These are phyloP conservation scores for Coemansia sp. DNA, from an alignment of 192 early-diverging fungal species.

Conservation along the genomic window DNA sequence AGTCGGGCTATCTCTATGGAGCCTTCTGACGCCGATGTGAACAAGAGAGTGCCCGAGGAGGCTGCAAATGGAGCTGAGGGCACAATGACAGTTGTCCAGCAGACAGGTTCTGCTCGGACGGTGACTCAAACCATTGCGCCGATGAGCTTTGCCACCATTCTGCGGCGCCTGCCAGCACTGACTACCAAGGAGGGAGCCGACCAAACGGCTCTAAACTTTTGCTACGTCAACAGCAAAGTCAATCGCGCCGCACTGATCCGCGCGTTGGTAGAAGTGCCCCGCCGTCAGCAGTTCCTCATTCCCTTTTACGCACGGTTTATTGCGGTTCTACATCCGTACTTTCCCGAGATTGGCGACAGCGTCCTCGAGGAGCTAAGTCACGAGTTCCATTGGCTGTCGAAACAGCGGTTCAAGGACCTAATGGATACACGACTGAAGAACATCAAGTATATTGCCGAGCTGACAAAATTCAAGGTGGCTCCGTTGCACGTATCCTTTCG, in stretches of 20 bases:
- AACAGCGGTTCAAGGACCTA: slow-evolving; percentile 60
- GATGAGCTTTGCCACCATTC: slow-evolving; percentile 62
- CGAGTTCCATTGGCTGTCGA: slow-evolving; percentile 64
- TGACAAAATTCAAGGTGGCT: slow-evolving; percentile 90
- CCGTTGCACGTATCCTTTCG: slow-evolving; percentile 81
- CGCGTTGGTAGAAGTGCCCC: slow-evolving; percentile 74
- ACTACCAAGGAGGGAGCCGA: slow-evolving; percentile 86
- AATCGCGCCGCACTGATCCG: slow-evolving; percentile 76
- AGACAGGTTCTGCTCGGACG: slow-evolving; percentile 15
- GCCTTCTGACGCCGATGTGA: neutral
- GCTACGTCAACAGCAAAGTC: slow-evolving; percentile 81
- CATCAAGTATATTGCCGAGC: slow-evolving; percentile 83
- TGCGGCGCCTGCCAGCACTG: slow-evolving; percentile 71
- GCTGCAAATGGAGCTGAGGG: slow-evolving; percentile 1
- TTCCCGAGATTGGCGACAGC: slow-evolving; percentile 78
- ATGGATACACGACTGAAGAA: slow-evolving; percentile 58
- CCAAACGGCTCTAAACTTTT: slow-evolving; percentile 88
- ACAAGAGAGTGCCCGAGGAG: slow-evolving; percentile 21
- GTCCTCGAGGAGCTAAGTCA: slow-evolving; percentile 60
- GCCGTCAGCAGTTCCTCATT: slow-evolving; percentile 77
- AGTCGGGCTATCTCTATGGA: neutral
- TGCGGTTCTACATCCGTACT: slow-evolving; percentile 80
- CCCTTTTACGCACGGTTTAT: slow-evolving; percentile 92
- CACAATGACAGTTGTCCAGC: slow-evolving; percentile 24
- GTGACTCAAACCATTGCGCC: slow-evolving; percentile 29